A percentile compares a stretch with the other conserved stretches of the same genome.
Evolutionary conservation across 106 monocot genomes (phyloP).

Genomic region (Dendrobium chrysotoxum): DNA sequence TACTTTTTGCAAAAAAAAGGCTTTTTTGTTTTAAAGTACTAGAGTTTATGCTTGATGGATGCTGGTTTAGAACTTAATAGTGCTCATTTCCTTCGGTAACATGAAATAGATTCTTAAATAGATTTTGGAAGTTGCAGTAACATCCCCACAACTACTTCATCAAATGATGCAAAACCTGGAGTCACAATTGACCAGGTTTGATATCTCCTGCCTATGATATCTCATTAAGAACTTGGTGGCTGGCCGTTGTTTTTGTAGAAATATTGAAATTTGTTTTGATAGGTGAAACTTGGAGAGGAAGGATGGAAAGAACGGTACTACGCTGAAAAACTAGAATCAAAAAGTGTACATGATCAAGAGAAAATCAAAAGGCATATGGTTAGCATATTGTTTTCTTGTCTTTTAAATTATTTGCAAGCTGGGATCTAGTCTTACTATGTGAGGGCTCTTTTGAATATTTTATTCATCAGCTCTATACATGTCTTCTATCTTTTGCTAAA

Average conservation of each 20-base stretch:
- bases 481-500: no score
- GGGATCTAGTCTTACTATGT: no score
- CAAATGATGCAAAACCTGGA: background rate
- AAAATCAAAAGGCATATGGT: conserved; percentile 10
- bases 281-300: conserved; percentile 17
- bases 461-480: no score
- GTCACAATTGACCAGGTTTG: background rate
- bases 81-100: background rate
- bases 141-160: background rate
- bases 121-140: background rate
- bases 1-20: background rate
- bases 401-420: no score
- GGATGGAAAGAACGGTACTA: conserved; percentile 17
- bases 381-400: background rate
- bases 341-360: background rate
- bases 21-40: background rate
- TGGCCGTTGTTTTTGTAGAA: background rate
- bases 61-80: no score
- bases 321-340: background rate
- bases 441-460: no score
- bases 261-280: background rate
- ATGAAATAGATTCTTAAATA: background rate
- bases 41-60: no score
- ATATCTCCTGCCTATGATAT: background rate
- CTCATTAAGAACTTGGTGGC: background rate